Percentiles rank a stretch among this genome's conserved stretches.
Evolutionary conservation across 345 rosid genomes (phyloP).

Genomic region (Lepidium didymum): DNA sequence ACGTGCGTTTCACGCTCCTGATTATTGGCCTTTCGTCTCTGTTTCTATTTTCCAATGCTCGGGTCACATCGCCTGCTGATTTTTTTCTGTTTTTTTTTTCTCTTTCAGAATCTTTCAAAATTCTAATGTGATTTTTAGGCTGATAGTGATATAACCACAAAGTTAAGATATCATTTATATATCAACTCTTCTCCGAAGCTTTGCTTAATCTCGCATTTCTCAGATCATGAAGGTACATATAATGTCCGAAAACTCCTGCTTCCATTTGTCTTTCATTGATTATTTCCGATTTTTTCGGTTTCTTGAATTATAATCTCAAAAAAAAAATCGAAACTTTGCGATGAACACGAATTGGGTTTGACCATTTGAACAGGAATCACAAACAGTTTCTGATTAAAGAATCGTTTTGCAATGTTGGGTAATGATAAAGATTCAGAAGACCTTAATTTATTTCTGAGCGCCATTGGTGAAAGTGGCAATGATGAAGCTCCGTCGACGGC

Average conservation of each 20-base stretch:
- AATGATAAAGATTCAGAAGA: conserved; percentile 22
- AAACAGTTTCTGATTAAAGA: not conserved
- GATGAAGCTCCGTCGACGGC: not conserved
- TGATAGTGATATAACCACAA: not conserved
- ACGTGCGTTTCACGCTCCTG: not conserved
- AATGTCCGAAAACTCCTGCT: not conserved
- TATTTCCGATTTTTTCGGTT: not conserved
- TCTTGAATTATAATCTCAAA: not conserved
- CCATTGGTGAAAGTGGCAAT: conserved; percentile 11
- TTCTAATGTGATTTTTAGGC: not conserved
- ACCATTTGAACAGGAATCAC: not conserved
- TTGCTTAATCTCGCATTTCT: no score
- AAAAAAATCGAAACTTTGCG: not conserved
- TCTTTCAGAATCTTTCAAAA: conserved; percentile 6
- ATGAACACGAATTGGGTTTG: not conserved
- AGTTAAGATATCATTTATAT: not conserved
- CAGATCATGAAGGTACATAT: no score
- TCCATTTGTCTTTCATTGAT: not conserved
- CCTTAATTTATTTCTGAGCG: conserved; percentile 19
- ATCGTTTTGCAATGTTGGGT: not conserved
- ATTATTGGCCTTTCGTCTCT: not conserved
- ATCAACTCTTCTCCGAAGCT: not conserved
- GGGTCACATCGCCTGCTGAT: conserved; percentile 9
- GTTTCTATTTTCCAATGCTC: conserved; percentile 2
- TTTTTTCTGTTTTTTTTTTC: not conserved